Base-by-base conservation (phyloP, 164 flowering plant species). In the Sextonia rubra region DNA sequence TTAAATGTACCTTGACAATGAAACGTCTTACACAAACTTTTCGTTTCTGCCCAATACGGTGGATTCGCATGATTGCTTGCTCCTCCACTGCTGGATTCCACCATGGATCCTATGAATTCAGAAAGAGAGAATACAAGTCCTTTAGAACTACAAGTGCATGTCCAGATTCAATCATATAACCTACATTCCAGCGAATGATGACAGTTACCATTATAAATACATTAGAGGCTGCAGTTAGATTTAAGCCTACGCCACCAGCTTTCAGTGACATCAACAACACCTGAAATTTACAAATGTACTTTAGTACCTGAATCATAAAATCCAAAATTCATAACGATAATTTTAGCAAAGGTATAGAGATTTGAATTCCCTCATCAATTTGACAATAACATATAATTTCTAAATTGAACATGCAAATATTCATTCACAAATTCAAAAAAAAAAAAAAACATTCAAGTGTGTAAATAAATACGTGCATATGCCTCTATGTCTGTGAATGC, bases 11-110 rank as follows among this genome's bases (percentile, higher is more conserved):
- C 92, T 86, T 83, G 67, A 90, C 96, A 65, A 89, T 87, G 80
- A 92, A 92, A 75, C 97, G 87, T 71, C 87, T 75, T 14, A 92
- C 94, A 29, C 20, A 15, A 63, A 92, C 94, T 1, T 74, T 83
- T 66, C 83, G 75, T 72, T 87, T 91, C 71, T 92, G 97, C 24
- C 97, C 97, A 68, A 92, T 89, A 17, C 93, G 88, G 71, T 92
- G 97, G 72, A 90, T 88, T 71, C 91, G 74, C 95, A 92, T 89
- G n/a, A 92, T 84, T 27, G 95, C 97, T 79, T 89, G 97, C 80
- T 92, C 97, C 79, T 92, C 95, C 3, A 89, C 95, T 3, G 95
- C 95, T n/a, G 97, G 97, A 77, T 92, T 92, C 97, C 97, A 92
- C 95, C 97, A 92, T 37, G 97, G 97, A 84, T 92, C 95, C 97